Percentiles rank a stretch among this genome's conserved stretches.
Evolutionary conservation across 805 yeast species (phyloP).

Genomic region (Vanderwaltozyma yarrowii): DNA sequence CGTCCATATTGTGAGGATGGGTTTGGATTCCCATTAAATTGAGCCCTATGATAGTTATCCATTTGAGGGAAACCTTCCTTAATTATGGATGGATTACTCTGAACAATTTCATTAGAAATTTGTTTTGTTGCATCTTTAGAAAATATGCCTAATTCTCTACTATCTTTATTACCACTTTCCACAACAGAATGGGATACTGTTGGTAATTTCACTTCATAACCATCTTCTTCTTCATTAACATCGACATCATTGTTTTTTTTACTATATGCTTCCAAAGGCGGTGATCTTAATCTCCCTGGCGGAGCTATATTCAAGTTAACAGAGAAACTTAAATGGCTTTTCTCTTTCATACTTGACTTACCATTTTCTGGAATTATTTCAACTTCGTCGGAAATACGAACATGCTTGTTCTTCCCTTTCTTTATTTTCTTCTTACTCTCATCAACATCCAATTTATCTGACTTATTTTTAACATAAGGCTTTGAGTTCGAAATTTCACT

Average conservation of each 20-base stretch:
- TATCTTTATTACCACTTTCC: too few relatives aligned
- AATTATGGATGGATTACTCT: too few relatives aligned
- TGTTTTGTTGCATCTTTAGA: too few relatives aligned
- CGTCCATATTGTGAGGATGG: too few relatives aligned
- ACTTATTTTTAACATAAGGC: constrained; percentile 12
- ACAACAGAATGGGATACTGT: neutral
- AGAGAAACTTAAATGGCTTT: too few relatives aligned
- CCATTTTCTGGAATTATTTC: constrained; percentile 6
- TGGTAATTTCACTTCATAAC: neutral
- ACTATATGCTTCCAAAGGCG: neutral
- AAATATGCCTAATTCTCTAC: too few relatives aligned
- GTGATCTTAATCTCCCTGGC: neutral
- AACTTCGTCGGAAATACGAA: constrained; percentile 17
- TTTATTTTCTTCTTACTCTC: constrained; percentile 2
- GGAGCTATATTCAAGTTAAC: too few relatives aligned
- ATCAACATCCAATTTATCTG: constrained; percentile 9
- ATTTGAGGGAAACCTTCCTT: too few relatives aligned
- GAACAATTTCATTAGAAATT: too few relatives aligned
- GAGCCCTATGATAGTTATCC: too few relatives aligned
- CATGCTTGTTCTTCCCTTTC: constrained; percentile 10
- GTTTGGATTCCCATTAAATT: too few relatives aligned
- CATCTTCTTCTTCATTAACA: too few relatives aligned
- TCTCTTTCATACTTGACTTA: neutral
- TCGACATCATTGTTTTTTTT: neutral
- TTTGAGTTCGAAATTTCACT: constrained; percentile 3